Base-by-base conservation (phyloP, 2,329 filamentous ascomycete genomes). In the Epichloe sp. region DNA sequence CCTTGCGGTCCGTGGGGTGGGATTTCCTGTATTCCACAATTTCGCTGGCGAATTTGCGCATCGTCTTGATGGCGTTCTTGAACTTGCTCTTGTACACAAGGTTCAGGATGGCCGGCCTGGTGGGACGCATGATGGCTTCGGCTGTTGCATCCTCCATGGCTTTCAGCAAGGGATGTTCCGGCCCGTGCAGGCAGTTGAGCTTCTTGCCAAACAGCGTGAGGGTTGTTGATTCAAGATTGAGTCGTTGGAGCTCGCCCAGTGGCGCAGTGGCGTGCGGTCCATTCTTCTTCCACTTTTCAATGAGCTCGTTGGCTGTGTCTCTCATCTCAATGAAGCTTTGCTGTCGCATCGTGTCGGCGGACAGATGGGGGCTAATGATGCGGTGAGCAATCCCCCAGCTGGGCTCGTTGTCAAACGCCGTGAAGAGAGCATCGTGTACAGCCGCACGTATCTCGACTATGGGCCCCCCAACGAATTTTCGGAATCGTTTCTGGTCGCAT, bases 11-110 rank as follows among this genome's bases (percentile, higher is more conserved):
- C 0, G 71, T 71, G 0, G 77, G 75, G 55, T 79, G 72, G 2
- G 70, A 64, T 54, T 72, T 72, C 37, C 82, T 75, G 48, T 74
- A 60, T n/a, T 74, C 63, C 34, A 86, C 73, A n/a, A 85, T 60
- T 0, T 80, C 75, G 4, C 69, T 68, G 2, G 73, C 79, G 43
- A 73, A 83, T 10, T 68, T 62, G 4, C 80, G 75, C 69, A 84
- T 73, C 1, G 68, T 60, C 15, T 71, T 71, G 52, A 75, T 80
- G 35, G 78, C 69, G 1, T 65, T 67, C 51, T 75, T 74, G 59
- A 79, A 79, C 59, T 78, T 80, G 54, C 69, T 55, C 21, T 72
- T 66, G 59, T 79, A 71, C 14, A 76, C 52, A 3, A 80, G 66
- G 55, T 76, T 81, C 44, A 82, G 56, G 14, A 79, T 19, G 5